Conservation (phyloP, 805 yeast species). For the Candida endomychidarum region DNA sequence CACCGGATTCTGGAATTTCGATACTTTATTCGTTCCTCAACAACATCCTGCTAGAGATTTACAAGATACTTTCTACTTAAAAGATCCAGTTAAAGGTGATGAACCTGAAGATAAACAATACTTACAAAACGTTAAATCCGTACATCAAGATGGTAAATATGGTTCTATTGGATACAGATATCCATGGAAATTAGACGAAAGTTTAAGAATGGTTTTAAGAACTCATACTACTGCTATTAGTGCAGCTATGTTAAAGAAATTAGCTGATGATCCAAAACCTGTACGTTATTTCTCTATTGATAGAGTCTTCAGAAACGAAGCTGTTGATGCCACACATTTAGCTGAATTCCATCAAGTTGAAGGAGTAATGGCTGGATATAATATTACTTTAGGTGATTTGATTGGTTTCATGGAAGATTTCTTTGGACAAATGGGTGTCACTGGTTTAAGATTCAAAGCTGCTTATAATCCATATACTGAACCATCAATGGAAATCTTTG, state of each 20-base stretch:
- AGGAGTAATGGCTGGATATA: slow-evolving; percentile 97
- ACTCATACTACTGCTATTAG: slow-evolving; percentile 98
- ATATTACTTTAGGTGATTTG: slow-evolving; percentile 90
- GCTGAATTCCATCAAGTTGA: slow-evolving; percentile 99
- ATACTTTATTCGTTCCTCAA: slow-evolving; percentile 94
- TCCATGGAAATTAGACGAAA: slow-evolving; percentile 93
- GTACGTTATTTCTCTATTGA: slow-evolving; percentile 92
- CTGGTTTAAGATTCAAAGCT: slow-evolving; percentile 93
- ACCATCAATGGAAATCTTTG: slow-evolving; percentile 96
- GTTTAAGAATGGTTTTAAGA: slow-evolving; percentile 88
- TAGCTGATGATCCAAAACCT: slow-evolving; percentile 88
- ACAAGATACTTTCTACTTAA: slow-evolving; percentile 97
- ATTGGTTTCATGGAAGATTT: slow-evolving; percentile 98
- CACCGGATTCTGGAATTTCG: slow-evolving; percentile 98
- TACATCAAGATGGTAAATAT: slow-evolving; percentile 85
- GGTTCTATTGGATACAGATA: slow-evolving; percentile 98
- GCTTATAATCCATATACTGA: slow-evolving; percentile 99
- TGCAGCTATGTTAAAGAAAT: slow-evolving; percentile 77
- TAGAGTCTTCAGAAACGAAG: slow-evolving; percentile 98
- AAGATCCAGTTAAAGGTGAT: slow-evolving; percentile 83
- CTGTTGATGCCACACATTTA: slow-evolving; percentile 98
- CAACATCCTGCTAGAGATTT: slow-evolving; percentile 99
- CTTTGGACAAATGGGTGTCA: slow-evolving; percentile 96
- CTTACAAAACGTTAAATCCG: slow-evolving; percentile 74
- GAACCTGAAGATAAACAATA: slow-evolving; percentile 79